Percentiles rank a stretch among this genome's conserved stretches.
phyloP scores from a whole-genome alignment of 129 eudicot genomes.

The Tagetes patula region DNA sequence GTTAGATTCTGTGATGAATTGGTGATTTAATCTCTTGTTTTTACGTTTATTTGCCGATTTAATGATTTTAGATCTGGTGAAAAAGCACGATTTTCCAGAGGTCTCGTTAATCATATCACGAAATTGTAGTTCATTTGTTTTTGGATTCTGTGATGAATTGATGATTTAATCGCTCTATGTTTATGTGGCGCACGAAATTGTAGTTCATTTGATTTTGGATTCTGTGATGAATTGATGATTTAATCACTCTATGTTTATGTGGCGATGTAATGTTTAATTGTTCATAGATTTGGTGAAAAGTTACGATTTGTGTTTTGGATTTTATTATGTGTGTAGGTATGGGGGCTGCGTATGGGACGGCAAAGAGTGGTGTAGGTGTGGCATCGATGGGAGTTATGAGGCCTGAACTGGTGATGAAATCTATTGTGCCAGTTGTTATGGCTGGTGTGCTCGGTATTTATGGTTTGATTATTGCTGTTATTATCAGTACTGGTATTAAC shows the following conservation, averaged over 20 bases:
- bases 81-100: no score
- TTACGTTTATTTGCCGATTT: no score
- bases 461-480: conserved; percentile 57
- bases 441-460: conserved; percentile 67
- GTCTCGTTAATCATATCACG: neutral
- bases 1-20: no score
- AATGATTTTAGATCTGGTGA: no score
- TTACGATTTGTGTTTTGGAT: conserved; percentile 12
- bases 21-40: no score
- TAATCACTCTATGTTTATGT: neutral
- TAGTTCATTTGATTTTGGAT: neutral
- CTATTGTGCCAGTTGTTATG: conserved; percentile 63
- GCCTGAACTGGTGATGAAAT: conserved; percentile 65
- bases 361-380: conserved; percentile 60
- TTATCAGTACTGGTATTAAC: conserved; percentile 68
- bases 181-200: neutral
- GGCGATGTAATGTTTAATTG: neutral
- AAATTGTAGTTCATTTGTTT: neutral
- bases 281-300: neutral
- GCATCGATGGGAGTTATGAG: conserved; percentile 67
- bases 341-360: conserved; percentile 26
- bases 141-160: neutral
- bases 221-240: neutral
- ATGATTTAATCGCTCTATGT: neutral
- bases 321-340: conserved; percentile 39